Conservation (phyloP, 306 rosid genomes). For the Parietaria judaica region DNA sequence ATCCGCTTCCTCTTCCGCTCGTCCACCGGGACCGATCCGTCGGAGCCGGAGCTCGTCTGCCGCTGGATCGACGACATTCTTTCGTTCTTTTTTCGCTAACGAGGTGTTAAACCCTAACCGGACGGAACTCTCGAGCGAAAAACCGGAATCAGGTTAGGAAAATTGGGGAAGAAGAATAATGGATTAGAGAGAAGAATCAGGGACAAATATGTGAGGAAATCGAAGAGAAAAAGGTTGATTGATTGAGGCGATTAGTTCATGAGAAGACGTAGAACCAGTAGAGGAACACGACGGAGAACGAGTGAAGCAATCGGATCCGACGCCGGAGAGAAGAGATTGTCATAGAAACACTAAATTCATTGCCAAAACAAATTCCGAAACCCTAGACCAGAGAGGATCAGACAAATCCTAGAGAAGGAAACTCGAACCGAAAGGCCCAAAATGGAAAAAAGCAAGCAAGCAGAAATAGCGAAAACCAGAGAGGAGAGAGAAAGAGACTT, state of each 20-base stretch:
- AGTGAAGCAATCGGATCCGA: constrained; percentile 44
- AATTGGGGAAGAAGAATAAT: constrained; percentile 6
- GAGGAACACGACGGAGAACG: constrained; percentile 53
- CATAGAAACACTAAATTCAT: constrained; percentile 38
- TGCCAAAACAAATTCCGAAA: not conserved
- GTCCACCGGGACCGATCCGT: constrained; percentile 39
- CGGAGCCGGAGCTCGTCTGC: constrained; percentile 64
- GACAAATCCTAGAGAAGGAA: not conserved
- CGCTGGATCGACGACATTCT: constrained; percentile 50
- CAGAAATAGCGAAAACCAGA: not conserved
- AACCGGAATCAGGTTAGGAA: not conserved
- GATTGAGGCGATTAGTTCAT: constrained; percentile 32
- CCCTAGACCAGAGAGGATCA: not conserved
- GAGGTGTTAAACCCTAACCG: not conserved
- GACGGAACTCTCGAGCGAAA: too few relatives aligned
- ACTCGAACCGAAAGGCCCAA: too few relatives aligned
- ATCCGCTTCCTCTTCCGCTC: constrained; percentile 92
- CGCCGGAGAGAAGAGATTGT: constrained; percentile 28
- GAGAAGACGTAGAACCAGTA: constrained; percentile 69
- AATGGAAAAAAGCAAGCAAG: not conserved
- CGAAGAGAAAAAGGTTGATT: not conserved
- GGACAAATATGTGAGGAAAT: too few relatives aligned
- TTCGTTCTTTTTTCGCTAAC: not conserved
- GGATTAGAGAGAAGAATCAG: not conserved
- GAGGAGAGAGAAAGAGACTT: not conserved